phyloP scores from a whole-genome alignment of 495 filamentous ascomycete species.

The Halenospora varia region DNA sequence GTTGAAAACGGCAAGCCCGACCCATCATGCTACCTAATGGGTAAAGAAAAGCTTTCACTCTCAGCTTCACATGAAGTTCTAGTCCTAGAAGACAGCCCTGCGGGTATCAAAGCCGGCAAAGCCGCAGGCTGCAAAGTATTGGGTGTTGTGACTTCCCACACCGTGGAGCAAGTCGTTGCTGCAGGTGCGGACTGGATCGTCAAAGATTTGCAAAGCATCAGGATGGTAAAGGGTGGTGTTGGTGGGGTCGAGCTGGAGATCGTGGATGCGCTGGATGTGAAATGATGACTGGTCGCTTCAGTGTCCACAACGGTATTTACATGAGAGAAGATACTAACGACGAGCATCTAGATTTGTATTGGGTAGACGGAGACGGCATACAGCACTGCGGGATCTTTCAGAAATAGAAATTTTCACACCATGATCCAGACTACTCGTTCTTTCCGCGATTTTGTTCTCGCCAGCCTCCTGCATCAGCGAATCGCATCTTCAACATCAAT shows the following conservation, averaged over 20 bases:
- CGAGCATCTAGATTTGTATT: neutral
- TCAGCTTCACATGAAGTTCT: slow-evolving; percentile 62
- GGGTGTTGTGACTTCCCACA: slow-evolving; percentile 83
- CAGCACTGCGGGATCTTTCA: no score
- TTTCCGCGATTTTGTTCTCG: no score
- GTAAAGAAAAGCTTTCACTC: slow-evolving; percentile 58
- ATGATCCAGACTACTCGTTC: no score
- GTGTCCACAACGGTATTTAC: neutral
- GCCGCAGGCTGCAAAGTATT: slow-evolving; percentile 85
- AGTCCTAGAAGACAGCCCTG: slow-evolving; percentile 90
- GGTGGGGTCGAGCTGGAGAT: slow-evolving; percentile 23
- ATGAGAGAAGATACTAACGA: no score
- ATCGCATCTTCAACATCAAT: no score
- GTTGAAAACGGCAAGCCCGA: slow-evolving; percentile 84
- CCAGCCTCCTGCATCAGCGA: no score
- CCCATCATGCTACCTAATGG: slow-evolving; percentile 78
- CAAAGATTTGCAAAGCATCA: slow-evolving; percentile 69
- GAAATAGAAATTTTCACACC: no score
- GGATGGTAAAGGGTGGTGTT: slow-evolving; percentile 30
- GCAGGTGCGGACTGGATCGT: slow-evolving; percentile 89
- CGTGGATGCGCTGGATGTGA: slow-evolving; percentile 9
- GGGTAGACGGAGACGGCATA: neutral
- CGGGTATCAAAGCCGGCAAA: slow-evolving; percentile 86
- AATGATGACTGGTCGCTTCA: neutral
- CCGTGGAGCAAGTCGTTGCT: slow-evolving; percentile 59